Base-by-base conservation (phyloP, 1,284 basidiomycete species). In the Pseudomicrostroma phylloplanum region DNA sequence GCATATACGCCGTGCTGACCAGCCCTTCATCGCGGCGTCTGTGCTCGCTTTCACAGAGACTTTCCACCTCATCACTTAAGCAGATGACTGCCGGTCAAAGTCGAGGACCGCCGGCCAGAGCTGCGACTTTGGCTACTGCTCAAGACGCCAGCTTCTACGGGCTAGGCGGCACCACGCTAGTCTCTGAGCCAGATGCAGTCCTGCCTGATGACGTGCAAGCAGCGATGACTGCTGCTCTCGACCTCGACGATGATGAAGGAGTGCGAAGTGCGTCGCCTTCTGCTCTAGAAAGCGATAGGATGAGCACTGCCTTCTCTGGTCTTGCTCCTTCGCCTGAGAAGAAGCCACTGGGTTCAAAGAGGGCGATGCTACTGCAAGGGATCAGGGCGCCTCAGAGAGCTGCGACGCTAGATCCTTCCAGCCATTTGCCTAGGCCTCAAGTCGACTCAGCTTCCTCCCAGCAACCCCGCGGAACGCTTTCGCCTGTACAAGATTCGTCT, bases 131-230 rank as follows among this genome's bases (percentile, higher is more conserved):
- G 51, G 51, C 51, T 25, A 26, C 25, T 15, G 21, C 19, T 15
- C 21, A 54, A 6, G 51, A 54, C 21, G 26, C 26, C 7, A 19
- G 21, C 15, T 19, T 25, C 21, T 25, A 54, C 21, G 43, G 21
- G 4, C 43, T 48, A 21, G 43, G 43, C 15, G 43, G 21, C 17
- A 13, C 6, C 17, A 48, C 6, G 12, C 21, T 21, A 4, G 21
- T 21, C 15, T 21, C 21, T 21, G 43, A 21, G 17, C 15, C 43
- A 48, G 51, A 54, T 25, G 13, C 51, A 13, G 26, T 54, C 51
- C 21, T 54, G 21, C 51, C 51, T 25, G 51, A 54, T 15, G 26
- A 25, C 13, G 21, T 54, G 15, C 51, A 54, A 25, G 51, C 51
- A 26, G 51, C 51, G 6, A 25, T 54, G 13, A 25, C 51, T 13